A percentile compares a stretch with the other conserved stretches of the same genome.
These are phyloP conservation scores for Cudoniella acicularis DNA, from an alignment of 495 filamentous ascomycete genomes.

Conservation along the genomic window DNA sequence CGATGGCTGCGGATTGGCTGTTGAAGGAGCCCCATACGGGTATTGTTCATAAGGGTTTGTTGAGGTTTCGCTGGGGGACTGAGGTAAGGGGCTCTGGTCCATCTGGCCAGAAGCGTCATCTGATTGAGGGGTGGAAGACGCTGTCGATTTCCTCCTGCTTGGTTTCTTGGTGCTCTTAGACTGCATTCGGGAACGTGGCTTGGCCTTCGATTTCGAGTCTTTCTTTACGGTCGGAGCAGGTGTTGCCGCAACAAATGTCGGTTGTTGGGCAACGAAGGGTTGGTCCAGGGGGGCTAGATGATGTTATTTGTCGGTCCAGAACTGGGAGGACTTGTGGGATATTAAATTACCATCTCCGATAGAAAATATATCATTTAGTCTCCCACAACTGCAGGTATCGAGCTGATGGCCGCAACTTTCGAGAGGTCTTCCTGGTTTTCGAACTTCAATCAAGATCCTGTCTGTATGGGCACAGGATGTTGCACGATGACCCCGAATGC, in stretches of 20 bases:
- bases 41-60: no score
- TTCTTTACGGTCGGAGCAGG: neutral
- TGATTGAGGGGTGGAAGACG: neutral
- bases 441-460: slow-evolving; percentile 58
- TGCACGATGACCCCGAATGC: slow-evolving; percentile 64
- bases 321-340: no score
- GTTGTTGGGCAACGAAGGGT: neutral
- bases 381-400: slow-evolving; percentile 51
- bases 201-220: neutral
- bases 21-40: neutral
- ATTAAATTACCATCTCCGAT: slow-evolving; percentile 9
- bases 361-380: slow-evolving; percentile 18
- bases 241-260: neutral
- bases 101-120: neutral
- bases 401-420: slow-evolving; percentile 57
- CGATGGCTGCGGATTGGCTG: neutral
- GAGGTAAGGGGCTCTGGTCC: neutral
- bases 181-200: neutral
- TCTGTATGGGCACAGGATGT: slow-evolving; percentile 60
- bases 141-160: neutral
- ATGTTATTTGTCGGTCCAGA: neutral
- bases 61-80: no score
- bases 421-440: slow-evolving; percentile 58
- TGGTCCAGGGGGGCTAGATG: neutral
- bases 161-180: neutral